A percentile compares a stretch with the other conserved stretches of the same genome.
These are phyloP conservation scores for Cercospora sp. DNA, from an alignment of 2,329 filamentous ascomycete species.

Conservation along the genomic window DNA sequence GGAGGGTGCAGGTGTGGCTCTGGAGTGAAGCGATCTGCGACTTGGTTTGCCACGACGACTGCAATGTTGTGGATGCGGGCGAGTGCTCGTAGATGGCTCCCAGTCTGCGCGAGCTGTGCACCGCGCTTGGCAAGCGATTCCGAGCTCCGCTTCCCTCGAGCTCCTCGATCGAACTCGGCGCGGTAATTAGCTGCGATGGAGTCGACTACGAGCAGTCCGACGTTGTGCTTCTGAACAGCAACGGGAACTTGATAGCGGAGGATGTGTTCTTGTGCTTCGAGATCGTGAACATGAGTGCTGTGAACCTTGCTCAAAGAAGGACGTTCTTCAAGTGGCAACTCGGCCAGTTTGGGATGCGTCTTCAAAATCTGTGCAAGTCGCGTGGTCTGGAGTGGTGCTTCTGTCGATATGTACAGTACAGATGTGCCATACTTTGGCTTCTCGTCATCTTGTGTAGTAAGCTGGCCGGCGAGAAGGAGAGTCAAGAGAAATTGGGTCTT, in stretches of 20 bases:
- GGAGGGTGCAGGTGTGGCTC: constrained; percentile 16
- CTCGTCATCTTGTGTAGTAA: constrained; percentile 53
- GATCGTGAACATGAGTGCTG: constrained; percentile 79
- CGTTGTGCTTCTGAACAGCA: constrained; percentile 69
- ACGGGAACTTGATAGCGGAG: constrained; percentile 89
- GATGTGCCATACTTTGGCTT: constrained; percentile 59
- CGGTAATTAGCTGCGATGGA: constrained; percentile 95
- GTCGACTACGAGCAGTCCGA: constrained; percentile 84
- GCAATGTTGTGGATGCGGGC: constrained; percentile 74
- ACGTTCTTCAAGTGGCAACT: constrained; percentile 42
- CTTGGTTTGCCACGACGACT: constrained; percentile 91
- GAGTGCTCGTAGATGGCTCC: constrained; percentile 71
- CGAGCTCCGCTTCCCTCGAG: constrained; percentile 27
- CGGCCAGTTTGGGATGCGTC: constrained; percentile 61
- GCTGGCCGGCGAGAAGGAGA: constrained; percentile 80
- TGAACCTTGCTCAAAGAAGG: constrained; percentile 76
- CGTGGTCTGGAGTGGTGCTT: constrained; percentile 77
- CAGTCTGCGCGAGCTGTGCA: constrained; percentile 73
- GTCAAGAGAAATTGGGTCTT: constrained; percentile 93
- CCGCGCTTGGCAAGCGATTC: constrained; percentile 73
- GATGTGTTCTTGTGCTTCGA: constrained; percentile 95
- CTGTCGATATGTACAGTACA: constrained; percentile 93
- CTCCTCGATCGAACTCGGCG: constrained; percentile 71
- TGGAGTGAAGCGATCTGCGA: constrained; percentile 75
- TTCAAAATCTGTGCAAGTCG: constrained; percentile 78